phyloP scores from a whole-genome alignment of 306 rosid genomes.

The Sesbania bispinosa region DNA sequence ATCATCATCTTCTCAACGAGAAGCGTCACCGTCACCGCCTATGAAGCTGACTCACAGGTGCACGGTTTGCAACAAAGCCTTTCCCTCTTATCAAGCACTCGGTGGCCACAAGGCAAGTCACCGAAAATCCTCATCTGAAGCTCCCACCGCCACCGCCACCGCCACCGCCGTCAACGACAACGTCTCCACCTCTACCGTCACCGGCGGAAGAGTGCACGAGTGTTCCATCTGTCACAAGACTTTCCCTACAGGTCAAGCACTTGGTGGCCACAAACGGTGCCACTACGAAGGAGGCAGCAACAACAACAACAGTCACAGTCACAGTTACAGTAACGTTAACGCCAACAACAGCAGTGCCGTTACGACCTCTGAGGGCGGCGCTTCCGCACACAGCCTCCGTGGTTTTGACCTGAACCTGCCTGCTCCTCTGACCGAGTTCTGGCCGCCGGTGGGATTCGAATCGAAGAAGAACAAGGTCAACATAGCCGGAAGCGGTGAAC shows the following conservation, averaged over 20 bases:
- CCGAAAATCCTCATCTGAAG: constrained; percentile 49
- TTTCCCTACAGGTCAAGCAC: constrained; percentile 84
- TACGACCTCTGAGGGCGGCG: constrained; percentile 54
- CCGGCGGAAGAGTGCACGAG: constrained; percentile 51
- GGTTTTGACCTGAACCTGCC: constrained; percentile 82
- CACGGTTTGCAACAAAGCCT: constrained; percentile 65
- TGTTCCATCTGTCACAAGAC: constrained; percentile 86
- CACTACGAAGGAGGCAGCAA: constrained; percentile 85
- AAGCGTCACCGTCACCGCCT: not conserved
- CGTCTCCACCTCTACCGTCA: not conserved
- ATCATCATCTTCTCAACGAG: not conserved
- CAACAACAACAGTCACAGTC: not conserved
- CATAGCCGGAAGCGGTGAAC: constrained; percentile 38
- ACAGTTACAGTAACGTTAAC: constrained; percentile 11
- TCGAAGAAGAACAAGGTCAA: not conserved
- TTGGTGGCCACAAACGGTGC: constrained; percentile 97
- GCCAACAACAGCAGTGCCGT: constrained; percentile 34
- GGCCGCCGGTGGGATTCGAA: constrained; percentile 31
- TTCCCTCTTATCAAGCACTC: constrained; percentile 81
- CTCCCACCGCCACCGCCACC: constrained; percentile 7
- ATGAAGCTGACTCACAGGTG: constrained; percentile 53
- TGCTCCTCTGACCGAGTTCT: constrained; percentile 59
- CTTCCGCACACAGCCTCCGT: constrained; percentile 50
- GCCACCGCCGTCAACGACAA: constrained; percentile 14
- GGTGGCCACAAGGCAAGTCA: constrained; percentile 99